Percentiles rank a stretch among this genome's conserved stretches.
Evolutionary conservation across 495 filamentous ascomycete species (phyloP).

Genomic region (Xylaria scruposa): DNA sequence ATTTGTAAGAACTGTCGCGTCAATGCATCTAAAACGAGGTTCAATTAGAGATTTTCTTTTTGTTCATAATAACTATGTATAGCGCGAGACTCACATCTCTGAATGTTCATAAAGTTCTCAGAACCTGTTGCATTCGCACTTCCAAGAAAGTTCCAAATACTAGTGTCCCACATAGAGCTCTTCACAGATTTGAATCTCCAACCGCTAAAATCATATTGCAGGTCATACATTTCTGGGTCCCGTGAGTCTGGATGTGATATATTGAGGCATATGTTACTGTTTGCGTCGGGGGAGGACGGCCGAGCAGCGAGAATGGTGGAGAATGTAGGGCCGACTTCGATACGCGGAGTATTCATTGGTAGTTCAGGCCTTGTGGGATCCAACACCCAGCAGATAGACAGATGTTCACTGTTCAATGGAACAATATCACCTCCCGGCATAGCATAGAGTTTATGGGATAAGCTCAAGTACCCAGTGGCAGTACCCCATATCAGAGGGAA

Average conservation of each 20-base stretch:
- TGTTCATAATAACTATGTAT: too few species aligned
- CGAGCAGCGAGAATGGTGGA: slow-evolving; percentile 3
- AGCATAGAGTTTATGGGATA: slow-evolving; percentile 26
- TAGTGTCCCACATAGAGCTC: neutral
- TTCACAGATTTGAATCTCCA: neutral
- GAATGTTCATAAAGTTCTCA: slow-evolving; percentile 15
- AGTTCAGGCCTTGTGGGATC: slow-evolving; percentile 11
- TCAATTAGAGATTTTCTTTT: too few species aligned
- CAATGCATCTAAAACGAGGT: neutral
- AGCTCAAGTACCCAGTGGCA: slow-evolving; percentile 19
- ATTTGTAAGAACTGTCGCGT: slow-evolving; percentile 9
- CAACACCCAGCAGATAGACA: slow-evolving; percentile 27
- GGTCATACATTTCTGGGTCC: neutral
- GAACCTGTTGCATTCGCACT: neutral
- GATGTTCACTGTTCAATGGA: slow-evolving; percentile 8
- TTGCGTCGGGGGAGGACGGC: neutral
- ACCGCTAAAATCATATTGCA: neutral
- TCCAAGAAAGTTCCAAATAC: slow-evolving; percentile 5
- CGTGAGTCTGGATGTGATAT: neutral
- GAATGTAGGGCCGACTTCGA: slow-evolving; percentile 22
- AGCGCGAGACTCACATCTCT: neutral
- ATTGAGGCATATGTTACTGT: neutral
- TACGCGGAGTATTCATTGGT: neutral
- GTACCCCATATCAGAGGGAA: slow-evolving; percentile 20
- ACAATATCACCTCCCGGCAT: slow-evolving; percentile 17